phyloP scores from a whole-genome alignment of 306 rosid genomes.

The Trifolium subterraneum region DNA sequence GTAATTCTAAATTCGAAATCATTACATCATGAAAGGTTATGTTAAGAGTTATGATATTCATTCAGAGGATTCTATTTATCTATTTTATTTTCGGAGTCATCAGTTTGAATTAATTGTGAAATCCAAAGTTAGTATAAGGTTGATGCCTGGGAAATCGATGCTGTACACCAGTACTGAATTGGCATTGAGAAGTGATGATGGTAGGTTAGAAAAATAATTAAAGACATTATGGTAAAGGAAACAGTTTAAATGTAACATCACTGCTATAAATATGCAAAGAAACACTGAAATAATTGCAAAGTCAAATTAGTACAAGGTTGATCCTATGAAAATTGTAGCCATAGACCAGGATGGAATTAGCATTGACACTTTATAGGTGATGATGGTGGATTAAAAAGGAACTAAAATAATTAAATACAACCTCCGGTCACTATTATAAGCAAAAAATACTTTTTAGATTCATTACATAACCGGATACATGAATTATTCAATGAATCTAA shows the following conservation, averaged over 20 bases:
- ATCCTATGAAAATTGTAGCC: background rate
- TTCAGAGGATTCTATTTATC: background rate
- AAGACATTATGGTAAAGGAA: background rate
- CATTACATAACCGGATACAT: too few relatives aligned
- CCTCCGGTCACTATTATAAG: too few relatives aligned
- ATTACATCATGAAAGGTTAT: slow-evolving; percentile 2
- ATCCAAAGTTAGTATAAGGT: slow-evolving; percentile 3
- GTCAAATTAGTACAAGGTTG: slow-evolving; percentile 7
- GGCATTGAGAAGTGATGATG: slow-evolving; percentile 16
- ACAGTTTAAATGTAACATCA: background rate
- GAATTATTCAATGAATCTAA: too few relatives aligned
- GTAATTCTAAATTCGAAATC: slow-evolving; percentile 21
- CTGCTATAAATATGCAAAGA: slow-evolving; percentile 13
- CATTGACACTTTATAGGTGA: background rate
- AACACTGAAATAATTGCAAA: slow-evolving; percentile 9
- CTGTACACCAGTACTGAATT: slow-evolving; percentile 15
- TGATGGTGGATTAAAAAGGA: background rate
- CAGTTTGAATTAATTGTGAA: slow-evolving; percentile 8
- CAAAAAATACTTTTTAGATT: too few relatives aligned
- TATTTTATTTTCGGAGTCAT: background rate
- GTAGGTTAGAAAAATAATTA: background rate
- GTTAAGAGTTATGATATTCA: slow-evolving; percentile 1
- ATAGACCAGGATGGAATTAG: slow-evolving; percentile 9
- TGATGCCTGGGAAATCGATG: slow-evolving; percentile 11
- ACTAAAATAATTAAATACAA: background rate